Percentiles rank a stretch among this genome's conserved stretches.
Conservation (phyloP, 192 early-diverging fungal genomes). For the Gryganskiella cystojenkinii region DNA sequence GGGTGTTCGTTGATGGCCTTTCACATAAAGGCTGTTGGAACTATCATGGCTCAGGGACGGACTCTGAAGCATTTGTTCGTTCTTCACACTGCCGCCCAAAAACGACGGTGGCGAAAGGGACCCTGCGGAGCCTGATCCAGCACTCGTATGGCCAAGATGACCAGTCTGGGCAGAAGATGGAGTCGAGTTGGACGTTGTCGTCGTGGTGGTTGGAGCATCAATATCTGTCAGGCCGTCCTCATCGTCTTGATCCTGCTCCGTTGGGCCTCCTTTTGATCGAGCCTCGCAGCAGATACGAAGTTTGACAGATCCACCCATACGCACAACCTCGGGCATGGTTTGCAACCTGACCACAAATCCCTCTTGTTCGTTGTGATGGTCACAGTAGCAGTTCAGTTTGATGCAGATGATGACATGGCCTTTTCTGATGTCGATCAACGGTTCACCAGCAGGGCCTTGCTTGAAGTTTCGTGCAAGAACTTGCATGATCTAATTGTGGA, state of each 20-base stretch:
- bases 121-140: conserved; percentile 21
- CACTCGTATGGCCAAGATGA: too few species aligned
- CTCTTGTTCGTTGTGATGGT: conserved; percentile 51
- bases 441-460: conserved; percentile 35
- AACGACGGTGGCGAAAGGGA: conserved; percentile 25
- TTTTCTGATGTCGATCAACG: conserved; percentile 44
- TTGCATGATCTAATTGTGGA: conserved; percentile 35
- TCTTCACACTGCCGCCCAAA: background rate
- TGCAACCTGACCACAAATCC: conserved; percentile 44
- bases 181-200: background rate
- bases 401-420: conserved; percentile 49
- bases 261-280: conserved; percentile 29
- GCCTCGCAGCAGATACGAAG: conserved; percentile 50
- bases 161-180: too few species aligned
- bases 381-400: conserved; percentile 51
- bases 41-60: conserved; percentile 43
- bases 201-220: conserved; percentile 21
- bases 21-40: conserved; percentile 29
- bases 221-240: conserved; percentile 51
- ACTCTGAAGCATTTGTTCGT: conserved; percentile 49
- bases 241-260: conserved; percentile 40
- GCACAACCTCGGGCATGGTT: conserved; percentile 37
- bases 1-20: conserved; percentile 40
- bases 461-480: conserved; percentile 50
- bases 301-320: conserved; percentile 50